These are phyloP conservation scores for Plectosphaerella plurivora DNA, from an alignment of 2,329 filamentous ascomycete species.

Conservation along the genomic window DNA sequence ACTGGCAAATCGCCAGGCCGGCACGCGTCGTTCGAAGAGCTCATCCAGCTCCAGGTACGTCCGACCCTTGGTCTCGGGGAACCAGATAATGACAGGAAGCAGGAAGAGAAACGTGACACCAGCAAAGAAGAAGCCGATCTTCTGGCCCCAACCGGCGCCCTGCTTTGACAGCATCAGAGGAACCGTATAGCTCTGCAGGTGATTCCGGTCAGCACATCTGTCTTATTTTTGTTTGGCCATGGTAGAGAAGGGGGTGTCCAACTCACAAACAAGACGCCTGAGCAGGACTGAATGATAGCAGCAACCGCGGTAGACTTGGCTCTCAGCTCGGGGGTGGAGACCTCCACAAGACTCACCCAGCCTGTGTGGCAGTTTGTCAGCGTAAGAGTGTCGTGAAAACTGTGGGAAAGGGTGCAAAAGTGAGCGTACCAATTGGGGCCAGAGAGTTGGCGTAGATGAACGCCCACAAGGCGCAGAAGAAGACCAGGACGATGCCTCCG, in stretches of 20 bases:
- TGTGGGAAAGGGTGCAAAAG: neutral
- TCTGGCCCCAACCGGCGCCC: neutral
- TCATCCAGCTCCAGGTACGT: constrained; percentile 15
- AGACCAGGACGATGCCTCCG: neutral
- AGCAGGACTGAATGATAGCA: neutral
- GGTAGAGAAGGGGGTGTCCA: neutral
- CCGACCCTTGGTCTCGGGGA: constrained; percentile 14
- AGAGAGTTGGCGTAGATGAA: neutral
- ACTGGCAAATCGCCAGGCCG: constrained; percentile 12
- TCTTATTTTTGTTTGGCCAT: neutral
- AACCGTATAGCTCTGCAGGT: constrained; percentile 10
- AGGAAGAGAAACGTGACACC: constrained; percentile 8
- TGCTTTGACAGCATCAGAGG: constrained; percentile 10
- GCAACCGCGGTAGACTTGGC: neutral
- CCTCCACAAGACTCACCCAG: neutral
- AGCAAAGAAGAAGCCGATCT: constrained; percentile 9
- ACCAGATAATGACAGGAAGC: neutral
- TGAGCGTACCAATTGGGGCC: neutral
- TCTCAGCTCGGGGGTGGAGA: neutral
- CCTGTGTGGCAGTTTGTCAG: neutral
- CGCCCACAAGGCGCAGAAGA: neutral
- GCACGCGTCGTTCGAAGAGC: constrained; percentile 11
- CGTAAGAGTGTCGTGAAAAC: neutral
- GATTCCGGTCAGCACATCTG: neutral
- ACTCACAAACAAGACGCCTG: neutral